Evolutionary conservation across 257 asterid species (phyloP), one percentile per base, ranked within the genome.

Genomic region (Parsonsia alboflavescens): DNA sequence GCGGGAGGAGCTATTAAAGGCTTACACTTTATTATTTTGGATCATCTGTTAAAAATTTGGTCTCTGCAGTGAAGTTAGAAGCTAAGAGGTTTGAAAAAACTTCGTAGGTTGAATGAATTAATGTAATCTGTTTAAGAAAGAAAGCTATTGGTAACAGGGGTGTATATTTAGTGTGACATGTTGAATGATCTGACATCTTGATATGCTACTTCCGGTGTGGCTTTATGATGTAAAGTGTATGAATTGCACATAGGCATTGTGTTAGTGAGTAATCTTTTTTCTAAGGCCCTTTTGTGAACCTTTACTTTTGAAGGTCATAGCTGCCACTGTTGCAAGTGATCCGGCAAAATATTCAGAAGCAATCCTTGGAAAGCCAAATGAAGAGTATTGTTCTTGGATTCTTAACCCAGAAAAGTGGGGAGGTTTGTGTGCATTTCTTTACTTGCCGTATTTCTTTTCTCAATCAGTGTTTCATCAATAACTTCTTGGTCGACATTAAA

Each of bases 341-440:
- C 88, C 87, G 61, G 85, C 79, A 71, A 89, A 87, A 69, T 95
- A 90, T 84, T 80, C 92, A 41, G 98, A 88, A 82, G 96, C 96
- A 63, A 85, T 95, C 75, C 96, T 95, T 61, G 99, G 88, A 82
- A 90, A 92, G 86, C 72, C 92, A 69, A 95, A 92, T 81, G 79
- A 82, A 81, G 98, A 92, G 77, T 95, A 95, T 73, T 92, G 97
- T 76, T 81, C 84, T 49, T 95, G 99, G 99, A 95, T 95, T 82
- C 90, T 90, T 71, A 79, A 88, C 86, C 96, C 99, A 4, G 98
- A 92, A 65, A 95, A 92, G 80, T 95, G 98, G 99, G 99, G 99
- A 87, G 99, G 99, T 94, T 48, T 83, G 88, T 62, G 42, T 80
- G 49, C 42, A 68, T 62, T 39, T 8, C 45, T 72, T 54, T 39